A percentile compares a stretch with the other conserved stretches of the same genome.
Evolutionary conservation across 1,284 basidiomycete genomes (phyloP).

Genomic region (Rhodotorula sp.): DNA sequence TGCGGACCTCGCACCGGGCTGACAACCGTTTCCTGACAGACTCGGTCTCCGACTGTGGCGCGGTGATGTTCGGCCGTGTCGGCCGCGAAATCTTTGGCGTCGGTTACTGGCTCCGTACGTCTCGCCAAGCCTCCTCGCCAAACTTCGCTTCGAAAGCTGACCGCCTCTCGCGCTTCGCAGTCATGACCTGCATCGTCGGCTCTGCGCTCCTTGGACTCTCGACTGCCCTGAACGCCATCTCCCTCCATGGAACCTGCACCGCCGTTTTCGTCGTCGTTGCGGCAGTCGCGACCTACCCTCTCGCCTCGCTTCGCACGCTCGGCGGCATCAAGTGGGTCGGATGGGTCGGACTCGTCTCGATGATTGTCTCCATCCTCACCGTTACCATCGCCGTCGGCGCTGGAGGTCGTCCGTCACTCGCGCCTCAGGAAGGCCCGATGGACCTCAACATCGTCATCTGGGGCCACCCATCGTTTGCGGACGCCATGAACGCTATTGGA

Average conservation of each 20-base stretch:
- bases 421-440: constrained; percentile 49
- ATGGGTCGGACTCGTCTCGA: constrained; percentile 45
- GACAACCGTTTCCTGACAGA: neutral
- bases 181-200: constrained; percentile 17
- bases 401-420: constrained; percentile 53
- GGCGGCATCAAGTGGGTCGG: constrained; percentile 47
- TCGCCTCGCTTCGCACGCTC: constrained; percentile 47
- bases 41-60: constrained; percentile 27
- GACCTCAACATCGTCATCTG: constrained; percentile 40
- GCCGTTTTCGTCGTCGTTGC: constrained; percentile 33
- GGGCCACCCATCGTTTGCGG: constrained; percentile 28
- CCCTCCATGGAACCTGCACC: constrained; percentile 38
- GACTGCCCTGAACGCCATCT: constrained; percentile 51
- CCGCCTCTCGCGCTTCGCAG: neutral
- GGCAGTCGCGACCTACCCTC: constrained; percentile 40
- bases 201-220: constrained; percentile 46
- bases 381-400: constrained; percentile 53
- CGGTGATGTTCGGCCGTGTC: constrained; percentile 17
- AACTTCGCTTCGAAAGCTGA: neutral
- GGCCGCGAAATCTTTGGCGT: constrained; percentile 27
- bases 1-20: neutral
- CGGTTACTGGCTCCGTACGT: constrained; percentile 19
- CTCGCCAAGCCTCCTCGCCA: neutral
- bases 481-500: constrained; percentile 28
- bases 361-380: constrained; percentile 23